Evolutionary conservation across 2,329 filamentous ascomycete genomes (phyloP).

Genomic region (Endothia cerciana): DNA sequence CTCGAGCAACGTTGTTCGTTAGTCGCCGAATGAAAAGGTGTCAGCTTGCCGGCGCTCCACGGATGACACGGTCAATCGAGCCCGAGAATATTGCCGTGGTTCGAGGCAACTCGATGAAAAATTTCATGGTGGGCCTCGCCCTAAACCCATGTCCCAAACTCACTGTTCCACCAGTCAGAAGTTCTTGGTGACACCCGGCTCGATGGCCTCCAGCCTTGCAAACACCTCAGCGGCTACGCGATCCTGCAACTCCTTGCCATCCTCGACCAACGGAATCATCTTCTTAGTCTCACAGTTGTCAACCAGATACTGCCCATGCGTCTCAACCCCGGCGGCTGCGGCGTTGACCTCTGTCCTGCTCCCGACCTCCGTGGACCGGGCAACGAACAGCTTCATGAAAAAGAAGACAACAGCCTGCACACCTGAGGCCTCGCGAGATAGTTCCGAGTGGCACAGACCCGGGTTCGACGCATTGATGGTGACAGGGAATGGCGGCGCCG

Average conservation of each 20-base stretch:
- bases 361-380: slow-evolving; percentile 51
- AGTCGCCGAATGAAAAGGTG: too few species aligned
- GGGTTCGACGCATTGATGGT: slow-evolving; percentile 41
- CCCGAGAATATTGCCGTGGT: too few species aligned
- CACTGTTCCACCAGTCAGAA: background rate
- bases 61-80: too few species aligned
- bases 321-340: slow-evolving; percentile 38
- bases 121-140: background rate
- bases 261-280: slow-evolving; percentile 10
- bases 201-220: slow-evolving; percentile 1
- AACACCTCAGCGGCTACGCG: slow-evolving; percentile 11
- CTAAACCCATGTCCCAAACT: background rate
- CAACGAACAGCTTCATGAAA: slow-evolving; percentile 37
- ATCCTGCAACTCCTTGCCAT: background rate
- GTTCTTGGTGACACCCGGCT: slow-evolving; percentile 11
- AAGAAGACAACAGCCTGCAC: background rate
- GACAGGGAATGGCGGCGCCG: slow-evolving; percentile 32
- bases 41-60: too few species aligned
- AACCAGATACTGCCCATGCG: slow-evolving; percentile 39
- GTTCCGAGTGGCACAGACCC: slow-evolving; percentile 36
- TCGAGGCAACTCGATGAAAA: too few species aligned
- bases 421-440: slow-evolving; percentile 7
- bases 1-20: too few species aligned
- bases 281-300: slow-evolving; percentile 37
- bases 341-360: slow-evolving; percentile 39